Evolutionary conservation across 2,329 filamentous ascomycete genomes (phyloP), one percentile per base, ranked within the genome.

Genomic region (Ceratocystis alfenasii): DNA sequence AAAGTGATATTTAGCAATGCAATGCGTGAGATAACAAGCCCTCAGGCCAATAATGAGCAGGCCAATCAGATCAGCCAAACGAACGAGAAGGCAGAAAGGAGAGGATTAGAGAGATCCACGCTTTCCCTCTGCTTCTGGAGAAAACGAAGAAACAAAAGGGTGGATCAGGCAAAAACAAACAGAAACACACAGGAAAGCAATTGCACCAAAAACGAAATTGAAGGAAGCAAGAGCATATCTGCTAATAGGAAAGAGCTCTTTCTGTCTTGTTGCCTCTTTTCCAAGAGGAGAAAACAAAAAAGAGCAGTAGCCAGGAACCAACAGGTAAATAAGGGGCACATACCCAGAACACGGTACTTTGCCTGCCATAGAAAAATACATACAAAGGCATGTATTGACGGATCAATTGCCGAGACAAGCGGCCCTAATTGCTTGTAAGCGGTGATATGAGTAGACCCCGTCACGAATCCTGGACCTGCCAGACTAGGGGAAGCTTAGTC

Each of bases 121-220:
- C 55, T 20, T 59, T 53, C 22, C 48, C 15, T 53, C 20, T 10
- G 15, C 25, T 15, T 25, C 53, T 30, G 25, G n/a, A 57, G 53
- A 60, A 60, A 30, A 65, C 20, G 28, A 65, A 25, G 7, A 17
- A 57, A 65, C 25, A 57, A 10, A 30, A 33, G 22, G 41, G 55
- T 64, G 30, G 62, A 44, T 36, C 46, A 28, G 28, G 33, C 63
- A 22, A 63, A 41, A 64, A 61, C 20, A 57, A 44, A n/a, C 5
- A 30, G 30, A 61, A 45, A 41, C 36, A 41, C 10, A 41, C 3
- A 12, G 10, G 36, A 41, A 41, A 41, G 36, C 36, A 41, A 41
- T 41, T 41, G 36, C 36, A 12, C 36, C 28, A 65, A 53, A 63
- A 67, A 62, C 41, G 28, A 66, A 69, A 65, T 66, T 66, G 65